Conservation (phyloP, 306 rosid species). For the Vicia villosa region DNA sequence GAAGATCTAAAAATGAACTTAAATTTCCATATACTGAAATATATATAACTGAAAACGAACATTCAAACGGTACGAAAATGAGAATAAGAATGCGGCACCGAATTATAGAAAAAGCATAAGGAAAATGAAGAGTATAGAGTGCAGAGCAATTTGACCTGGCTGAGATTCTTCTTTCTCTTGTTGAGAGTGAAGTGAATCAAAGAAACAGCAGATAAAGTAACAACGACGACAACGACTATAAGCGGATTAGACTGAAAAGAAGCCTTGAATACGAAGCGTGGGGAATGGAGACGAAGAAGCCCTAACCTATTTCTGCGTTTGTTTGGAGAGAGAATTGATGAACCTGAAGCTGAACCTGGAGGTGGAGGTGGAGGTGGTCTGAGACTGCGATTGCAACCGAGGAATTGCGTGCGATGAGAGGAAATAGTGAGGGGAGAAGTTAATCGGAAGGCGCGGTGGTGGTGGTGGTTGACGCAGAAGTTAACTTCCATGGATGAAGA, state of each 20-base stretch:
- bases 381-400: conserved; percentile 58
- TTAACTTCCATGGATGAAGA: conserved; percentile 61
- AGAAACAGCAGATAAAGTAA: conserved; percentile 76
- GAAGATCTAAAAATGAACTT: too few species aligned
- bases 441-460: conserved; percentile 47
- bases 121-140: background rate
- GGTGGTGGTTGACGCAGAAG: conserved; percentile 57
- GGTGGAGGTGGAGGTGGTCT: conserved; percentile 34
- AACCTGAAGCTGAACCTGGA: too few species aligned
- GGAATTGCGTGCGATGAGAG: conserved; percentile 53
- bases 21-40: background rate
- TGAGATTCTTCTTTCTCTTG: conserved; percentile 48
- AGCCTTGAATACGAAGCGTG: conserved; percentile 61
- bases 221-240: conserved; percentile 55
- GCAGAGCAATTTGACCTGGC: conserved; percentile 44
- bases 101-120: too few species aligned
- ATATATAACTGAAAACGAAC: conserved; percentile 1
- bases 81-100: conserved; percentile 1
- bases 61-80: background rate
- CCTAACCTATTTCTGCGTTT: conserved; percentile 22
- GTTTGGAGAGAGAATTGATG: conserved; percentile 43
- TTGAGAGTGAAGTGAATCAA: conserved; percentile 50
- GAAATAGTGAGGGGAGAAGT: conserved; percentile 35
- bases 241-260: conserved; percentile 55
- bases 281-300: conserved; percentile 43